A percentile compares a stretch with the other conserved stretches of the same genome.
Conservation (phyloP, 2,329 filamentous ascomycete species). For the Pyricularia pennisetigena region DNA sequence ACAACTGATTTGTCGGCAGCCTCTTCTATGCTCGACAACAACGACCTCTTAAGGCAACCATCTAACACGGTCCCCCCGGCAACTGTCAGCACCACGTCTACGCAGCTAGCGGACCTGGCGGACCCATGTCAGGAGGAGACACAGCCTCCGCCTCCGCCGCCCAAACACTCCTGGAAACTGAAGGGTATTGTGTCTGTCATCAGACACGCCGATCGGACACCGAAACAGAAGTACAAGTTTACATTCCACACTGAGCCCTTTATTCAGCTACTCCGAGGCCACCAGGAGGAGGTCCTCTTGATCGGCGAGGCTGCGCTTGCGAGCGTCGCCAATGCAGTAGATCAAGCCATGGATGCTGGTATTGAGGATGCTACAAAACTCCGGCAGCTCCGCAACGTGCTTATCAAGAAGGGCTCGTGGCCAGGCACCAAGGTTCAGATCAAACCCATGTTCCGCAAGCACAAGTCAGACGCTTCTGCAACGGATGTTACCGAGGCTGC, state of each 20-base stretch:
- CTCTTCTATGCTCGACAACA: background rate
- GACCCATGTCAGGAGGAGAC: slow-evolving; percentile 21
- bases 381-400: slow-evolving; percentile 71
- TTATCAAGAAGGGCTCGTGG: slow-evolving; percentile 89
- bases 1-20: background rate
- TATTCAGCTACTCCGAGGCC: slow-evolving; percentile 85
- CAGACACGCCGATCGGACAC: slow-evolving; percentile 90
- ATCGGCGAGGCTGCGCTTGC: slow-evolving; percentile 83
- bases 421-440: slow-evolving; percentile 97
- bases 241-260: slow-evolving; percentile 97
- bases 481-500: slow-evolving; percentile 1
- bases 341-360: slow-evolving; percentile 65
- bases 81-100: slow-evolving; percentile 27
- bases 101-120: slow-evolving; percentile 15
- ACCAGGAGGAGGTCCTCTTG: slow-evolving; percentile 90
- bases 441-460: slow-evolving; percentile 96
- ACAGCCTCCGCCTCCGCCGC: slow-evolving; percentile 55
- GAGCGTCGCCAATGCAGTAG: slow-evolving; percentile 83
- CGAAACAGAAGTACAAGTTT: slow-evolving; percentile 99
- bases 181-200: slow-evolving; percentile 97
- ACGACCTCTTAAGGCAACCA: slow-evolving; percentile 11
- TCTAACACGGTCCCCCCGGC: slow-evolving; percentile 28
- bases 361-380: slow-evolving; percentile 83
- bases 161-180: slow-evolving; percentile 93
- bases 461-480: slow-evolving; percentile 48